A percentile compares a stretch with the other conserved stretches of the same genome.
Conservation (phyloP, 495 filamentous ascomycete species). For the Neurospora cerealis region DNA sequence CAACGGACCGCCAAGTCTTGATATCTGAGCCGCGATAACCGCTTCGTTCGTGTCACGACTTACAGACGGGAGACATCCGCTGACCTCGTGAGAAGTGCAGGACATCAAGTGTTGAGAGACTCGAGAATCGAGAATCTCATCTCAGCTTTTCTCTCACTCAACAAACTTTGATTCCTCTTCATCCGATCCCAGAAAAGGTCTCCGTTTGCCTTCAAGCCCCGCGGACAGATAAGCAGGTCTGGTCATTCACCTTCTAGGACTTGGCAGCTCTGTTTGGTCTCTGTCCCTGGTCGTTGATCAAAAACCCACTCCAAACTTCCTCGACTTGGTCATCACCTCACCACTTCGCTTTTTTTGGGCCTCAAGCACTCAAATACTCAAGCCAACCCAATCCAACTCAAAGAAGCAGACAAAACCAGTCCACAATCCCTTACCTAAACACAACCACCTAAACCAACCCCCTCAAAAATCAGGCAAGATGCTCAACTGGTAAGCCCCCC, state of each 20-base stretch:
- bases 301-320: background rate
- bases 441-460: background rate
- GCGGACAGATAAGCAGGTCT: background rate
- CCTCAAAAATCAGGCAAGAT: background rate
- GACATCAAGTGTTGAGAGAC: background rate
- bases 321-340: background rate
- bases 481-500: background rate
- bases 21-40: background rate
- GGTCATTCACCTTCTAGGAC: background rate
- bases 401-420: background rate
- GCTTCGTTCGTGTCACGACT: background rate
- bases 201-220: background rate
- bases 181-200: background rate
- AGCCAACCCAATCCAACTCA: background rate
- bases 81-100: background rate
- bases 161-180: background rate
- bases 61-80: background rate
- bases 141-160: background rate
- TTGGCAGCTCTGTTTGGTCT: background rate
- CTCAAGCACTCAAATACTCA: background rate
- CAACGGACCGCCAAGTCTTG: background rate
- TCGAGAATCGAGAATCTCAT: background rate
- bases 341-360: background rate
- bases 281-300: background rate
- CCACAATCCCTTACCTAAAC: background rate